Percentiles rank a stretch among this genome's conserved stretches.
phyloP scores from a whole-genome alignment of 139 green algal genomes.

The Edaphochlamys debaryana region DNA sequence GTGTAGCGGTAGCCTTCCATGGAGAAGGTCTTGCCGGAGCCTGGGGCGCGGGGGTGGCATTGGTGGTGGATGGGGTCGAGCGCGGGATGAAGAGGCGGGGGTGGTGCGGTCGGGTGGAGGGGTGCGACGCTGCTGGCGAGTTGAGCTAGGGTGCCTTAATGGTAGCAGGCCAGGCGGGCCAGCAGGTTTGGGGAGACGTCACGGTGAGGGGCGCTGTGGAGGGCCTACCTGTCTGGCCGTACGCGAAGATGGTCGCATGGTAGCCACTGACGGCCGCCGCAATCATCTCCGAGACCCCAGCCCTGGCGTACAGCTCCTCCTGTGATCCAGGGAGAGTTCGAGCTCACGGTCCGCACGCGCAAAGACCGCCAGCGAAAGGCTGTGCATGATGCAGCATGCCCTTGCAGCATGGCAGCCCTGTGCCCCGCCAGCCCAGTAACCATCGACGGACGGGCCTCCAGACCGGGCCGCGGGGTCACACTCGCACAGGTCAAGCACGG shows the following conservation, averaged over 20 bases:
- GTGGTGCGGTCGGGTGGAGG: background rate
- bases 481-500: no score
- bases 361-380: no score
- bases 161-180: background rate
- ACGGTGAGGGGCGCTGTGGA: no score
- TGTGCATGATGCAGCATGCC: no score
- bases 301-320: conserved; percentile 45
- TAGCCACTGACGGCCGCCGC: conserved; percentile 39
- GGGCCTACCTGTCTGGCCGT: conserved; percentile 65
- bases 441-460: no score
- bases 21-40: conserved; percentile 67
- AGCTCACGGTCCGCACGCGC: no score
- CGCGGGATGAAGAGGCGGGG: background rate
- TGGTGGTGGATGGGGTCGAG: background rate
- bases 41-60: conserved; percentile 6
- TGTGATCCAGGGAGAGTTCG: no score
- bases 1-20: conserved; percentile 69
- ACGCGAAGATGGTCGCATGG: conserved; percentile 63
- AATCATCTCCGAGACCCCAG: conserved; percentile 41
- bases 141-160: background rate
- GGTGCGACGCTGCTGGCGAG: no score
- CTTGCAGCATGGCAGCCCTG: no score
- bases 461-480: no score
- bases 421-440: no score
- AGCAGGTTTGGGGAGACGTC: no score